phyloP scores from a whole-genome alignment of 805 yeast species.

The Saturnispora hagleri region DNA sequence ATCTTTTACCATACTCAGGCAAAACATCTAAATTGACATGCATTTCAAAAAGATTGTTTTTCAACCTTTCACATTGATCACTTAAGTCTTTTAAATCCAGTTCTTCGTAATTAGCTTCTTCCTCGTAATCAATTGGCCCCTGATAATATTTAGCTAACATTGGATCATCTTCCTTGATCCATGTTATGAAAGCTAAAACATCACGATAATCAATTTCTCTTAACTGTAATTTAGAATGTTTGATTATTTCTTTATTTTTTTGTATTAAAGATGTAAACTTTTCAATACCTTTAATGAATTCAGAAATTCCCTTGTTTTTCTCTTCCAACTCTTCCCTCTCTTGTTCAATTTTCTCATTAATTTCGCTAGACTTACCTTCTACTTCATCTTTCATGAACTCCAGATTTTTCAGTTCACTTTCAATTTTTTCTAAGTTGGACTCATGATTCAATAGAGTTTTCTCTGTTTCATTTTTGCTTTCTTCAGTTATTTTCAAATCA shows the following conservation, averaged over 20 bases:
- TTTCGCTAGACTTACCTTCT: constrained; percentile 24
- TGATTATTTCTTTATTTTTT: constrained; percentile 33
- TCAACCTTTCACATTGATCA: constrained; percentile 44
- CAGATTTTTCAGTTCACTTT: constrained; percentile 31
- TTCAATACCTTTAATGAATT: constrained; percentile 21
- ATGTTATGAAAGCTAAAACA: constrained; percentile 38
- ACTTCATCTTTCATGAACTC: constrained; percentile 26
- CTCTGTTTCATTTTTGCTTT: constrained; percentile 29
- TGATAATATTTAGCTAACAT: constrained; percentile 15
- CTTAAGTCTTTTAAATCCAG: constrained; percentile 42
- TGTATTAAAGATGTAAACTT: constrained; percentile 21
- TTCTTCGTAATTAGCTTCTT: constrained; percentile 38
- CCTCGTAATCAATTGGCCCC: constrained; percentile 30
- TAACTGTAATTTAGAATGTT: constrained; percentile 20
- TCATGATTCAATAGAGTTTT: constrained; percentile 21
- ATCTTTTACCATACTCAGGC: constrained; percentile 64
- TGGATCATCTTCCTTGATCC: constrained; percentile 35
- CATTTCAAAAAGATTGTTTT: constrained; percentile 45
- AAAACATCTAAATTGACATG: constrained; percentile 66
- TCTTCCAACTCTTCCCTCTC: constrained; percentile 48
- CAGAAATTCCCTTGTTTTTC: constrained; percentile 29
- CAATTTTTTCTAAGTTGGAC: constrained; percentile 25
- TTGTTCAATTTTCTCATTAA: constrained; percentile 50
- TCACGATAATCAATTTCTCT: constrained; percentile 39
- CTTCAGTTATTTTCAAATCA: constrained; percentile 34